phyloP scores from a whole-genome alignment of 495 filamentous ascomycete species.

The Penicillium parvum region DNA sequence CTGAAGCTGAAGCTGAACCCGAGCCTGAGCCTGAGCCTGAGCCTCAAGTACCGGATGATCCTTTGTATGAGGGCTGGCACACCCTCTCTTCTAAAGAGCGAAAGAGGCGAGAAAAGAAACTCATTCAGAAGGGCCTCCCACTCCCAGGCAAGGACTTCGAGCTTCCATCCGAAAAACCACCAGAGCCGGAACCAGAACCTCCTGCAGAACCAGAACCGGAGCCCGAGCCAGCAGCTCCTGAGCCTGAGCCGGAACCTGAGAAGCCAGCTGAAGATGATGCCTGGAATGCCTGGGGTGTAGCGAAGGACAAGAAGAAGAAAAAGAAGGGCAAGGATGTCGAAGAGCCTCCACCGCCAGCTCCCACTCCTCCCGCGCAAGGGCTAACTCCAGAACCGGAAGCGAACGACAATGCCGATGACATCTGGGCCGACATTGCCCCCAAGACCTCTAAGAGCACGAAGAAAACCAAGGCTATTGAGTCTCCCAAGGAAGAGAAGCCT shows the following conservation, averaged over 20 bases:
- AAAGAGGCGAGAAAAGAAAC: constrained; percentile 36
- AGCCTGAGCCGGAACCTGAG: constrained; percentile 22
- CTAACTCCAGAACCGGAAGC: constrained; percentile 42
- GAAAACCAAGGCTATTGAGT: constrained; percentile 30
- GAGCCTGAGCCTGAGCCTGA: constrained; percentile 30
- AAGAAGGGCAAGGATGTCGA: constrained; percentile 40
- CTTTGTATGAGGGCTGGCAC: constrained; percentile 36
- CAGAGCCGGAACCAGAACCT: constrained; percentile 15
- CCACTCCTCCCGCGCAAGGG: constrained; percentile 47
- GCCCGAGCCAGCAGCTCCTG: constrained; percentile 14
- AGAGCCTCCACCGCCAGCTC: constrained; percentile 45
- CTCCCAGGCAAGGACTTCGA: constrained; percentile 36
- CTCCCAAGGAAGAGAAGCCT: constrained; percentile 28
- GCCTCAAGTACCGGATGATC: constrained; percentile 28
- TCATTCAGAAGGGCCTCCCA: constrained; percentile 33
- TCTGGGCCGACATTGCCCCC: constrained; percentile 37
- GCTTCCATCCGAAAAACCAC: constrained; percentile 21
- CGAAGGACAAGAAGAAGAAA: constrained; percentile 49
- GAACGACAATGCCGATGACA: constrained; percentile 18
- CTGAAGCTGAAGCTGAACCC: constrained; percentile 23
- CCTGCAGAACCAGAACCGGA: constrained; percentile 14
- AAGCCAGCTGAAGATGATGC: constrained; percentile 23
- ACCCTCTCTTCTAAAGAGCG: constrained; percentile 35
- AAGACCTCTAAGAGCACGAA: constrained; percentile 32
- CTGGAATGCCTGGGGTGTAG: constrained; percentile 35